Percentiles rank a stretch among this genome's conserved stretches.
Conservation (phyloP, 371 early-diverging fungal species). For the Apophysomyces variabilis region DNA sequence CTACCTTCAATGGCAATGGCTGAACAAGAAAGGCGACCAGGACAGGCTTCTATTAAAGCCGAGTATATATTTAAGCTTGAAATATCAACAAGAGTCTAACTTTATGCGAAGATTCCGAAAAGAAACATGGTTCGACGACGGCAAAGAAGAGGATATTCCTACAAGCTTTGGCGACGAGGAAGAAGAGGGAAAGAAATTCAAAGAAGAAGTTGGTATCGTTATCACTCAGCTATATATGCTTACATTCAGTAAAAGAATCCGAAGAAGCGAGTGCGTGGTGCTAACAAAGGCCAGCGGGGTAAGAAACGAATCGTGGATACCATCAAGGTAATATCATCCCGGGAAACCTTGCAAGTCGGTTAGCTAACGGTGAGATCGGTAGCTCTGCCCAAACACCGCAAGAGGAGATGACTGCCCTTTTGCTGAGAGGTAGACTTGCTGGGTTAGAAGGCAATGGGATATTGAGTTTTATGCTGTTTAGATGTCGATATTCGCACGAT, state of each 20-base stretch:
- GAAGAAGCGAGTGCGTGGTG: slow-evolving; percentile 29
- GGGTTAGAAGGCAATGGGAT: background rate
- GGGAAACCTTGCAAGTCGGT: background rate
- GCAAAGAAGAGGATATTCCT: slow-evolving; percentile 19
- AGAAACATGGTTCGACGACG: slow-evolving; percentile 44
- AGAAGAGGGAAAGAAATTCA: slow-evolving; percentile 24
- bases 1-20: slow-evolving; percentile 1
- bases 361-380: background rate
- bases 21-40: slow-evolving; percentile 2
- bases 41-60: slow-evolving; percentile 24
- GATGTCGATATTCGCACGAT: slow-evolving; percentile 74
- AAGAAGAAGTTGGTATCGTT: slow-evolving; percentile 17
- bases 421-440: slow-evolving; percentile 45
- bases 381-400: slow-evolving; percentile 60
- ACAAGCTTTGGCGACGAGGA: slow-evolving; percentile 35
- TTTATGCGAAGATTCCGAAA: slow-evolving; percentile 38
- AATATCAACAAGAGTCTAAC: background rate
- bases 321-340: slow-evolving; percentile 26
- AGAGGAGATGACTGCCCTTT: slow-evolving; percentile 57
- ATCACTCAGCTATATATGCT: background rate
- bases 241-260: background rate
- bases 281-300: slow-evolving; percentile 45
- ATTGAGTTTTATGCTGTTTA: slow-evolving; percentile 16
- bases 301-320: slow-evolving; percentile 45
- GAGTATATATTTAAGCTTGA: slow-evolving; percentile 7